phyloP scores from a whole-genome alignment of 306 rosid genomes.

The Myrica gale region DNA sequence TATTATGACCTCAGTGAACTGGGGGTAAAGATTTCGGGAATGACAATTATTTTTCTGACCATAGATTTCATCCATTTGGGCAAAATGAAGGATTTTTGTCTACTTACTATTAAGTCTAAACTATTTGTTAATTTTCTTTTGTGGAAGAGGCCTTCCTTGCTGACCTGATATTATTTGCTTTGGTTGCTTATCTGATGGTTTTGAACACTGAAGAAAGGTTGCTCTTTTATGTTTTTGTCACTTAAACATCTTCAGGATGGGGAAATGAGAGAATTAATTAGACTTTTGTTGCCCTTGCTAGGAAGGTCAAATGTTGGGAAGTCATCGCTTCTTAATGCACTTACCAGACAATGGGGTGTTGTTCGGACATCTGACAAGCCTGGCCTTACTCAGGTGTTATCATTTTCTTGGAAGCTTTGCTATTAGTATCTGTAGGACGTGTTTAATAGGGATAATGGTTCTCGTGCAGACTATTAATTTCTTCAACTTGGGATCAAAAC shows the following conservation, averaged over 20 bases:
- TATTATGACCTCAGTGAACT: background rate
- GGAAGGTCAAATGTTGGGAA: slow-evolving; percentile 98
- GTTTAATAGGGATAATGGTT: slow-evolving; percentile 24
- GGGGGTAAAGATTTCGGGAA: background rate
- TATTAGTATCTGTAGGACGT: slow-evolving; percentile 8
- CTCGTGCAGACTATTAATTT: slow-evolving; percentile 77
- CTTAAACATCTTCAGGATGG: slow-evolving; percentile 19
- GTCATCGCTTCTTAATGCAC: slow-evolving; percentile 89
- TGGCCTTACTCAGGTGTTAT: slow-evolving; percentile 84
- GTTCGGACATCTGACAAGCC: slow-evolving; percentile 89
- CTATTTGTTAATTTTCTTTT: background rate
- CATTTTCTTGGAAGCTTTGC: slow-evolving; percentile 1
- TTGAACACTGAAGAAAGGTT: background rate
- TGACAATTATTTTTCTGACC: background rate
- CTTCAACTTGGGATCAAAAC: slow-evolving; percentile 73
- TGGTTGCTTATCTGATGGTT: background rate
- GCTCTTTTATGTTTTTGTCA: background rate
- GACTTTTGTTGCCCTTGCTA: slow-evolving; percentile 34
- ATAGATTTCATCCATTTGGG: background rate
- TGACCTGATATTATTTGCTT: background rate
- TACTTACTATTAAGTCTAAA: background rate
- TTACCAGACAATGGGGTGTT: slow-evolving; percentile 96
- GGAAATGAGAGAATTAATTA: slow-evolving; percentile 10
- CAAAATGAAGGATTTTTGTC: background rate
- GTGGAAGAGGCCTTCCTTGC: background rate